Conservation (phyloP, 2,329 filamentous ascomycete species). For the Venturia oleaginea region DNA sequence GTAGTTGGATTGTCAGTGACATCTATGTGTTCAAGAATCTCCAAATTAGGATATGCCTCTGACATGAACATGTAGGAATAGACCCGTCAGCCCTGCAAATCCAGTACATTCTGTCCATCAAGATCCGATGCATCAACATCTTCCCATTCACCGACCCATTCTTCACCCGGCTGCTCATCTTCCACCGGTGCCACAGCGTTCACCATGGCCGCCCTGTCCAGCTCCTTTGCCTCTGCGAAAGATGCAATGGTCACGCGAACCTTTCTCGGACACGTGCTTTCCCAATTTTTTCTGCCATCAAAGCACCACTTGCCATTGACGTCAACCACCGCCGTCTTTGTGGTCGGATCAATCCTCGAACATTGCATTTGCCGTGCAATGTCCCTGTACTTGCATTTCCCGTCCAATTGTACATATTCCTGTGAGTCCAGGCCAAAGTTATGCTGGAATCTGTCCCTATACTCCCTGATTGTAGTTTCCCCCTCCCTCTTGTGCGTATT, state of each 20-base stretch:
- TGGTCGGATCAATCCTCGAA: neutral
- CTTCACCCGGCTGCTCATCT: neutral
- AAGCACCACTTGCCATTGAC: conserved; percentile 5
- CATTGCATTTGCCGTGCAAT: neutral
- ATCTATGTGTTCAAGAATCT: no score
- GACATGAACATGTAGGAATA: neutral
- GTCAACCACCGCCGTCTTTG: neutral
- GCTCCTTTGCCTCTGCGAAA: neutral
- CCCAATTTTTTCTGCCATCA: neutral
- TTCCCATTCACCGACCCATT: neutral
- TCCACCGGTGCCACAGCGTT: neutral
- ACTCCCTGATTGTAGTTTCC: neutral
- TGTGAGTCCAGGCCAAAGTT: neutral
- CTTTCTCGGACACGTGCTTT: neutral
- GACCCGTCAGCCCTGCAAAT: neutral
- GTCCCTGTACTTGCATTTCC: neutral
- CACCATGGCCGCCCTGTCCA: neutral
- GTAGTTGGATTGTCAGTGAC: no score
- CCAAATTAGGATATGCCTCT: neutral
- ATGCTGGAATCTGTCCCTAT: neutral
- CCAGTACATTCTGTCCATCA: neutral
- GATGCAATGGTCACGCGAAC: neutral
- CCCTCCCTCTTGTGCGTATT: neutral
- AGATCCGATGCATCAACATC: neutral
- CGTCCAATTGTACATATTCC: neutral